Base-by-base conservation (phyloP, 2,329 filamentous ascomycete species). In the Verruconis gallopava region DNA sequence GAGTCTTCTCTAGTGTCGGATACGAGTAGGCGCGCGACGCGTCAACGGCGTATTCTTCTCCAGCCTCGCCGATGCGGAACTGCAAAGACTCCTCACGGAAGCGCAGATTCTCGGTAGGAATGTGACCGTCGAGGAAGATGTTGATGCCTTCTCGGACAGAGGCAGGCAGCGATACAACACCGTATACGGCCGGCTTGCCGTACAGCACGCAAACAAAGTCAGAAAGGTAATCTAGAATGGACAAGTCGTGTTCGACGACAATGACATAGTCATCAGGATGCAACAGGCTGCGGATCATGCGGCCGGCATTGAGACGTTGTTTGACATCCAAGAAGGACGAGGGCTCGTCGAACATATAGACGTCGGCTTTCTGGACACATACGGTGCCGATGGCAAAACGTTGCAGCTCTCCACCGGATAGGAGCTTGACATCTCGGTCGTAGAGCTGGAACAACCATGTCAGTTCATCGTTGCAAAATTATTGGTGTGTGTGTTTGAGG, bases 271-370 rank as follows among this genome's bases (percentile, higher is more conserved):
- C 85, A 54, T 95, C 76, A 37, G 85, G 77, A 37, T 84, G 76
- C 42, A 95, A 75, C 38, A 98, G 77, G 49, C 85, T 88, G 51
- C 91, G 86, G 55, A 98, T 96, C 53, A 93, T 84, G 53, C 81
- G 77, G 53, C 85, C 89, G 48, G 93, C 91, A 52, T 81, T 83
- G 51, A 98, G 71, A 79, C 91, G 84, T 67, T 98, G 91, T 75
- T 96, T 96, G 59, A 98, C 91, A 81, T 98, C 93, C 45, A 98
- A 76, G 65, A 95, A 98, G 28, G 91, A 98, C 32, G 89, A 96
- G 14, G 93, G 93, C 69, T 98, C 91, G 64, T 98, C 91, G 56
- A 98, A 98, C 91, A 98, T 96, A 73, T 98, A 98, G 22, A 62
- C 58, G 61, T 98, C 91, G 52, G 89, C 89, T 56, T 93, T 79